phyloP scores from a whole-genome alignment of 2,329 filamentous ascomycete species.

The Xylariaceae sp. region DNA sequence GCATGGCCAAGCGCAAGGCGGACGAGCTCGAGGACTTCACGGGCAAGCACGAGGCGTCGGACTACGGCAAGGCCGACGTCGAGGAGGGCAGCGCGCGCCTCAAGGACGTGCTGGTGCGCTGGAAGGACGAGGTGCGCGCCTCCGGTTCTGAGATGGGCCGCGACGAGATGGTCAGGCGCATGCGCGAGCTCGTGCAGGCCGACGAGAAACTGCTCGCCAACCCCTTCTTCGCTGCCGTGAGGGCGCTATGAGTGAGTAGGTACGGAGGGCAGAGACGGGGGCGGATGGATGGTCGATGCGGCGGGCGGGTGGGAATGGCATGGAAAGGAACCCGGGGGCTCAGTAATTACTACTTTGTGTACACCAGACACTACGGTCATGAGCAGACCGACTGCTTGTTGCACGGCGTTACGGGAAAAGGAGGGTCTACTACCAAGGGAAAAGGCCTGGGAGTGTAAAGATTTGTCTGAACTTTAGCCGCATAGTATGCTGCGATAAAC shows the following conservation, averaged over 20 bases:
- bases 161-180: conserved; percentile 68
- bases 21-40: conserved; percentile 97
- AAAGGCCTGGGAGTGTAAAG: no score
- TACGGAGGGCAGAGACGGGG: no score
- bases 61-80: conserved; percentile 76
- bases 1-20: conserved; percentile 98
- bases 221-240: conserved; percentile 63
- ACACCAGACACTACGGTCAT: no score
- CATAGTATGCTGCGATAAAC: no score
- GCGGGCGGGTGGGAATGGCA: no score
- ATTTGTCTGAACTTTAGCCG: no score
- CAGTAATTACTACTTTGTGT: no score
- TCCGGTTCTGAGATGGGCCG: conserved; percentile 53
- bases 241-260: conserved; percentile 38
- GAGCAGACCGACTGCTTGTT: no score
- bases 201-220: conserved; percentile 59
- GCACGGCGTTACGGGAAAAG: no score
- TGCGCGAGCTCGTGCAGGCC: conserved; percentile 70
- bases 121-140: conserved; percentile 69
- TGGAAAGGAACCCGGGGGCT: no score
- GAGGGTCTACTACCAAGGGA: no score
- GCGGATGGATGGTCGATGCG: no score
- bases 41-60: conserved; percentile 58
- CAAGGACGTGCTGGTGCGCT: conserved; percentile 73
- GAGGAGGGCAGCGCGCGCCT: conserved; percentile 80